These are phyloP conservation scores for Colletotrichum endophyticum DNA, from an alignment of 2,329 filamentous ascomycete genomes.

Conservation along the genomic window DNA sequence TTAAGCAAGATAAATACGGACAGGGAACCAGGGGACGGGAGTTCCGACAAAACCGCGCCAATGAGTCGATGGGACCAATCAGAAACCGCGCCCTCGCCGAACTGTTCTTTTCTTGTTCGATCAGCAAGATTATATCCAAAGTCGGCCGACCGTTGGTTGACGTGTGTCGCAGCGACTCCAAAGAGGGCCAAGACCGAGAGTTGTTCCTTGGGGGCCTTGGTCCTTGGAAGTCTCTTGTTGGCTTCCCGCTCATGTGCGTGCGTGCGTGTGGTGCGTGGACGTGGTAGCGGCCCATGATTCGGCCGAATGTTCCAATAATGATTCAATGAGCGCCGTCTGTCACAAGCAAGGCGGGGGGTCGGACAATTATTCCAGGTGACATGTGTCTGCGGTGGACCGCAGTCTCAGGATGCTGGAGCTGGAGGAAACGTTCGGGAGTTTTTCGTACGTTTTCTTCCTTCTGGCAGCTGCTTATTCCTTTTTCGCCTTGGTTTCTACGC, in stretches of 20 bases:
- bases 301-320: background rate
- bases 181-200: background rate
- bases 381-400: slow-evolving; percentile 9
- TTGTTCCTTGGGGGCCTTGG: background rate
- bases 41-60: background rate
- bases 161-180: background rate
- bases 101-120: background rate
- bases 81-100: background rate
- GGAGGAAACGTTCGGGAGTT: background rate
- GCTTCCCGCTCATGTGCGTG: background rate
- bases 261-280: background rate
- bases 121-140: background rate
- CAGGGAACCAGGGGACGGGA: background rate
- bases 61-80: background rate
- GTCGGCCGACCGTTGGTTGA: background rate
- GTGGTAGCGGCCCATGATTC: background rate
- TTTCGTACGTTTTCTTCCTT: background rate
- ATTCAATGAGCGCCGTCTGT: background rate
- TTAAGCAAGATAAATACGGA: background rate
- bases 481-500: background rate
- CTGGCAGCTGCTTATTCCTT: background rate
- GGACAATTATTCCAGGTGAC: slow-evolving; percentile 3
- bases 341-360: background rate
- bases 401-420: background rate
- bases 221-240: background rate